Evolutionary conservation across 192 early-diverging fungal species (phyloP), one percentile per base, ranked within the genome.

Genomic region (Linnemannia elongata): DNA sequence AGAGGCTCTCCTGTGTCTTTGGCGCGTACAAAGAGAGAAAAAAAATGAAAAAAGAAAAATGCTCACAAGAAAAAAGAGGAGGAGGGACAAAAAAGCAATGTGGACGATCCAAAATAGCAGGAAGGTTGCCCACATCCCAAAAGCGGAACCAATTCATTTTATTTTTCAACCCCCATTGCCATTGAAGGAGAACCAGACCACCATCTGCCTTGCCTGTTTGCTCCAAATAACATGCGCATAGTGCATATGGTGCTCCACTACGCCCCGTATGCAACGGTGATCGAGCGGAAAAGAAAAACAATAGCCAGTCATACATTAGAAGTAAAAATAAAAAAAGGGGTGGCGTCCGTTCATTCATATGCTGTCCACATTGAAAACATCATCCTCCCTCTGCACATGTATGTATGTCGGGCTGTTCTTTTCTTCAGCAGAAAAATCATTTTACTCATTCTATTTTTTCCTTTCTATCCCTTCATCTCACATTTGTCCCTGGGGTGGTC

Each of bases 51-150:
- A 66, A 66, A 27, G 17, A 27, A 66, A 66, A 66, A 30, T 66
- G 60, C 60, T 66, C 60, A 66, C 60, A 9, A 4, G 9, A 33
- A 30, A 6, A 13, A 10, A 7, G 44, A 13, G 12, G 44, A 10
- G 44, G 12, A 45, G 13, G 44, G 60, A 66, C 27, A 30, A 63
- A 30, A 63, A 8, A 63, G 60, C 10, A 2, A 30, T 63, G 57
- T 63, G 57, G 27, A 30, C 27, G 27, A 66, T 66, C 60, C 60
- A 66, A 66, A 66, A 66, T 66, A 66, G 60, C 60, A 66, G 33
- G 60, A 66, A 66, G 60, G 60, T 66, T 66, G 30, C 27, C 60
- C 30, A 66, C 30, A 66, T 66, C 60, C 30, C 60, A 66, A 66
- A 60, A 66, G 60, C 60, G 60, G 60, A 66, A 30, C 60, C 60